Base-by-base conservation (phyloP, 805 yeast genomes). In the Kodamaea jinghongensis region DNA sequence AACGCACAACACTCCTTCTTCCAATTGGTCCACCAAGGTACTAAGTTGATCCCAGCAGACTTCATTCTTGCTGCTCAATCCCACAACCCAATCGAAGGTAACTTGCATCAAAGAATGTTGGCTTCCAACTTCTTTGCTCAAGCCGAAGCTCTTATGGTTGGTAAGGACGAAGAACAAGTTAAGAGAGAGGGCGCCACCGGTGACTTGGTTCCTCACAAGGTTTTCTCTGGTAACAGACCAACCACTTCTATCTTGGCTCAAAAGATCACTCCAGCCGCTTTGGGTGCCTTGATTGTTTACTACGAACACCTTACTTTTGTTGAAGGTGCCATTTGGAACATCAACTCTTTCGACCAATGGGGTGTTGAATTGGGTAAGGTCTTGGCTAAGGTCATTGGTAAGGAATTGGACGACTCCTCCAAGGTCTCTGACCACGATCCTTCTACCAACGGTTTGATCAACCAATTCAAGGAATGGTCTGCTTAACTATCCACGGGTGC, bases 121-220 rank as follows among this genome's bases (percentile, higher is more conserved):
- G 98, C 98, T n/a, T 91, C 98, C 46, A 93, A 93, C 80, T 93
- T 86, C 78, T 86, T 93, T 55, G 99, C 99, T 37, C 99, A 93
- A 75, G 83, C 97, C 42, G 99, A 93, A 71, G 96, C 99, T 42
- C 76, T 93, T 55, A 86, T 93, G 87, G 88, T 89, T 47, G 99
- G 99, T 62, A 93, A 93, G 79, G 77, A 85, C 52, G 84, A 80
- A 53, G 83, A 75, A 30, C 79, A 83, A 60, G 96, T 90, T 46
- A 77, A 84, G 68, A 74, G 85, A 48, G 98, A 91, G 71, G 96
- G 96, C 61, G 86, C 90, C 42, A 76, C 84, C 42, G 95, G 86
- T 41, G 81, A 79, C 44, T 76, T 93, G 48, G 83, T 89, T 47
- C 96, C 96, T 56, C 99, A 93, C 79, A 93, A 93, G 79, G 78